Percentiles rank a stretch among this genome's conserved stretches.
phyloP scores from a whole-genome alignment of 2,329 filamentous ascomycete species.

The Aspergillus neotritici region DNA sequence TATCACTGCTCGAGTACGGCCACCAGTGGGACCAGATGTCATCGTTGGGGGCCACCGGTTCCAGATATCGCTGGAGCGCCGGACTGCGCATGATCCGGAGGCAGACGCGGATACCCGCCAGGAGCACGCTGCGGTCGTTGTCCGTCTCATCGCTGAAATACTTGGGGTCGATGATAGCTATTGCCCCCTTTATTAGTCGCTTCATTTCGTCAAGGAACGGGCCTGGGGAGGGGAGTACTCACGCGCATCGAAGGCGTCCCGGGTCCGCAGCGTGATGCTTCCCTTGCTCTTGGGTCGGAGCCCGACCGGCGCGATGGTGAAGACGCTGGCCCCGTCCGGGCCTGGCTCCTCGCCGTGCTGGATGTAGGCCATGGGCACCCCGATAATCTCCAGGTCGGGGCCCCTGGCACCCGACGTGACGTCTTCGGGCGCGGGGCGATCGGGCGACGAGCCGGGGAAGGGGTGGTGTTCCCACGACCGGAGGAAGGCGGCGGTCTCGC shows the following conservation, averaged over 20 bases:
- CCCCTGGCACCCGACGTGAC: conserved; percentile 6
- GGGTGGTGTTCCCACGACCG: conserved; percentile 9
- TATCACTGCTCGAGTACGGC: conserved; percentile 16
- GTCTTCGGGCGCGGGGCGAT: conserved; percentile 2
- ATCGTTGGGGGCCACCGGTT: conserved; percentile 12
- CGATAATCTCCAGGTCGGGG: conserved; percentile 15
- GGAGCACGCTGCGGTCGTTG: conserved; percentile 14
- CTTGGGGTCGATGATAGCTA: conserved; percentile 16
- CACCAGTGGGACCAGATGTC: conserved; percentile 16
- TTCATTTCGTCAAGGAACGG: too few relatives aligned
- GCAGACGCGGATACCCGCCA: conserved; percentile 13
- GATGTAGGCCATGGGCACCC: conserved; percentile 11
- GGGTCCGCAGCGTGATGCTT: conserved; percentile 12
- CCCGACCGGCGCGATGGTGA: conserved; percentile 7
- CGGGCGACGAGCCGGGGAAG: conserved; percentile 4
- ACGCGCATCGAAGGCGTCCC: conserved; percentile 15
- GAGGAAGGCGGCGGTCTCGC: conserved; percentile 15
- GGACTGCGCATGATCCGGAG: conserved; percentile 12
- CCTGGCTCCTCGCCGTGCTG: conserved; percentile 15
- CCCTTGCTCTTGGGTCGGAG: conserved; percentile 16
- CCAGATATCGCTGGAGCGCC: conserved; percentile 10
- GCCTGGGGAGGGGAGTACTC: background rate
- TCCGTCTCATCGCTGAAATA: conserved; percentile 11
- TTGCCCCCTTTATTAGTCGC: too few relatives aligned
- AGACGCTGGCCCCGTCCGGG: conserved; percentile 6